phyloP scores from a whole-genome alignment of 2,329 filamentous ascomycete genomes.

The Alternaria triticimaculans region DNA sequence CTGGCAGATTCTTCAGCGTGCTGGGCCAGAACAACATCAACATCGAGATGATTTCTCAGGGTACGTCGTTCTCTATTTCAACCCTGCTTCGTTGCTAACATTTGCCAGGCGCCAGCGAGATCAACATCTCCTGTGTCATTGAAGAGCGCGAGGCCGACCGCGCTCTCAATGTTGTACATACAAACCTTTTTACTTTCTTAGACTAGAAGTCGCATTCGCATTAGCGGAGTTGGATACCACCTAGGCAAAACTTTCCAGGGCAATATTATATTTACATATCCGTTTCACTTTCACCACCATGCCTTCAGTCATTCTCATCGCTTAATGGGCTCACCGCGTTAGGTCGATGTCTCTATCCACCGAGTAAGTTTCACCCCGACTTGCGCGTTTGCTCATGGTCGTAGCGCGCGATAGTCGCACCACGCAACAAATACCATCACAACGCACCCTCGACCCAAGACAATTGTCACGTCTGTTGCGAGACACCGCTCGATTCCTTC shows the following conservation, averaged over 20 bases:
- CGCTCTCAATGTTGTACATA: conserved; percentile 95
- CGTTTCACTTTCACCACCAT: neutral
- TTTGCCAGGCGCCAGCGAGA: conserved; percentile 86
- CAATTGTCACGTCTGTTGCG: neutral
- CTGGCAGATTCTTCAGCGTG: conserved; percentile 92
- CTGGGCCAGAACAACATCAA: conserved; percentile 94
- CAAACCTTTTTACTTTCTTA: conserved; percentile 94
- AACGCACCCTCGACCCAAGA: neutral
- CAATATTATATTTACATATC: neutral
- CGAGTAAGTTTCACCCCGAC: conserved; percentile 1
- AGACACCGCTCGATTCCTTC: neutral
- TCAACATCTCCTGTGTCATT: conserved; percentile 98
- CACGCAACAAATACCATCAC: neutral
- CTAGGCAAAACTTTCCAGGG: conserved; percentile 14
- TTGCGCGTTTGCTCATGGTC: conserved; percentile 10
- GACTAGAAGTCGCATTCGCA: conserved; percentile 61
- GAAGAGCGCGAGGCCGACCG: conserved; percentile 88
- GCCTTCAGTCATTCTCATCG: neutral
- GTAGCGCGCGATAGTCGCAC: neutral
- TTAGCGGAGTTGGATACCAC: conserved; percentile 36
- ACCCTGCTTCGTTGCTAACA: neutral
- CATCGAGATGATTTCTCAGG: conserved; percentile 99
- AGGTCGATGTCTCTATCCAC: neutral
- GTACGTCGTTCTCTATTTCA: conserved; percentile 56
- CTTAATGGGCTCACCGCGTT: rapidly evolving